Evolutionary conservation across 306 rosid species (phyloP).

Genomic region (Abrus precatorius): DNA sequence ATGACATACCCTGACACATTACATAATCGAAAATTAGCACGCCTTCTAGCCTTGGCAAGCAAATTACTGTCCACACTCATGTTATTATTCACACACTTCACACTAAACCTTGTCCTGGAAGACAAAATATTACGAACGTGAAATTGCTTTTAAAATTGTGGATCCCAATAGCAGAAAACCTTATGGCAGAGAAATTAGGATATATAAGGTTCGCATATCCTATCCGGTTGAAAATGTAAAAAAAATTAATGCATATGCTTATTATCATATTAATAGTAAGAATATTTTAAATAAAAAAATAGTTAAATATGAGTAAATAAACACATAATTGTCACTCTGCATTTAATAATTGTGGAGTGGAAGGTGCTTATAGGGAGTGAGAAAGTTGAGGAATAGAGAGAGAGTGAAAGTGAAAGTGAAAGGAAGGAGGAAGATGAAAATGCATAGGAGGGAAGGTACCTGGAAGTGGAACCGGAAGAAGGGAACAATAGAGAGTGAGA

Average conservation of each 20-base stretch:
- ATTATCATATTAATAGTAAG: too few species aligned
- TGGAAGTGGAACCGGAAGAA: not conserved
- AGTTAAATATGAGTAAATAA: too few species aligned
- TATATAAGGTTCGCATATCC: not conserved
- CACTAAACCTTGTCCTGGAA: conserved; percentile 51
- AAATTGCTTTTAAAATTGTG: not conserved
- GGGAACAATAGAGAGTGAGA: conserved; percentile 23
- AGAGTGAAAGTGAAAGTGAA: not conserved
- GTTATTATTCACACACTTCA: conserved; percentile 46
- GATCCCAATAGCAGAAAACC: not conserved
- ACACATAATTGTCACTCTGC: not conserved
- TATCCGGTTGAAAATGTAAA: not conserved
- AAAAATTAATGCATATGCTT: not conserved
- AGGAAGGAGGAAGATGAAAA: not conserved
- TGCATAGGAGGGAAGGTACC: conserved; percentile 23
- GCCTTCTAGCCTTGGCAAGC: conserved; percentile 51
- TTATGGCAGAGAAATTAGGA: not conserved
- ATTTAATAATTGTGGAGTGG: not conserved
- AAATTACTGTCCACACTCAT: conserved; percentile 59
- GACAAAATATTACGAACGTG: not conserved
- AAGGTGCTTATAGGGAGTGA: not conserved
- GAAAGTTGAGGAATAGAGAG: not conserved
- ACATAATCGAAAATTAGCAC: conserved; percentile 73
- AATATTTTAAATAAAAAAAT: too few species aligned
- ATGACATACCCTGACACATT: conserved; percentile 73